Percentiles rank a stretch among this genome's conserved stretches.
Conservation (phyloP, 768 basidiomycete genomes). For the Jaapia argillacea region DNA sequence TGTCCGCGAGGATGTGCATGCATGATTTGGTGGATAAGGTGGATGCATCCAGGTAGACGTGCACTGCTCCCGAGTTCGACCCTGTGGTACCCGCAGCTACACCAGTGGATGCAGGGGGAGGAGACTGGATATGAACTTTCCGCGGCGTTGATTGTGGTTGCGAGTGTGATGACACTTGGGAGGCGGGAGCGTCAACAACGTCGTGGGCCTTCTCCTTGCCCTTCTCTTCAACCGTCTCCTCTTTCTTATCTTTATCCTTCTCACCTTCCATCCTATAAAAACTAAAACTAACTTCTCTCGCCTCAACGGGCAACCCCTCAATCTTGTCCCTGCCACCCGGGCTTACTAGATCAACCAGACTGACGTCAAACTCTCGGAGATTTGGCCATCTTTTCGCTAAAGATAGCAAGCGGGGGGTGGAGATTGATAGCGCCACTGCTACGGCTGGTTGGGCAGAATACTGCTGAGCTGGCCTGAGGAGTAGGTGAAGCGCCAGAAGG, state of each 20-base stretch:
- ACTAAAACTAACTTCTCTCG: slow-evolving; percentile 69
- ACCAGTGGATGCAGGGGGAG: slow-evolving; percentile 13
- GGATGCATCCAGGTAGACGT: slow-evolving; percentile 52
- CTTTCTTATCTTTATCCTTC: slow-evolving; percentile 32
- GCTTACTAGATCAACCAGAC: slow-evolving; percentile 63
- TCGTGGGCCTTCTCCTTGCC: background rate
- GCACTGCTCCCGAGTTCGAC: slow-evolving; percentile 39
- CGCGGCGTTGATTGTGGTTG: slow-evolving; percentile 34
- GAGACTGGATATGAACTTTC: slow-evolving; percentile 20
- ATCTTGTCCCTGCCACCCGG: slow-evolving; percentile 40
- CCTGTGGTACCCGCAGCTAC: slow-evolving; percentile 20
- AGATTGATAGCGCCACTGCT: slow-evolving; percentile 73
- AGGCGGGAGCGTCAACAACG: background rate
- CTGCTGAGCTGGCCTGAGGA: slow-evolving; percentile 90
- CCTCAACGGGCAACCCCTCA: slow-evolving; percentile 58
- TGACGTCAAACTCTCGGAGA: slow-evolving; percentile 70
- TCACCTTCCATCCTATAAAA: slow-evolving; percentile 58
- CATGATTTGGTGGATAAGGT: slow-evolving; percentile 49
- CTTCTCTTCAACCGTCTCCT: slow-evolving; percentile 32
- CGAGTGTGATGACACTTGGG: slow-evolving; percentile 31
- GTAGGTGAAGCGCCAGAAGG: slow-evolving; percentile 69
- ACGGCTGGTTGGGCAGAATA: slow-evolving; percentile 85
- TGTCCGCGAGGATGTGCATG: slow-evolving; percentile 73
- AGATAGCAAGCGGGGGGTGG: slow-evolving; percentile 69
- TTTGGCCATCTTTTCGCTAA: slow-evolving; percentile 82